Base-by-base conservation (phyloP, 805 yeast genomes). In the Barnettozyma californica region DNA sequence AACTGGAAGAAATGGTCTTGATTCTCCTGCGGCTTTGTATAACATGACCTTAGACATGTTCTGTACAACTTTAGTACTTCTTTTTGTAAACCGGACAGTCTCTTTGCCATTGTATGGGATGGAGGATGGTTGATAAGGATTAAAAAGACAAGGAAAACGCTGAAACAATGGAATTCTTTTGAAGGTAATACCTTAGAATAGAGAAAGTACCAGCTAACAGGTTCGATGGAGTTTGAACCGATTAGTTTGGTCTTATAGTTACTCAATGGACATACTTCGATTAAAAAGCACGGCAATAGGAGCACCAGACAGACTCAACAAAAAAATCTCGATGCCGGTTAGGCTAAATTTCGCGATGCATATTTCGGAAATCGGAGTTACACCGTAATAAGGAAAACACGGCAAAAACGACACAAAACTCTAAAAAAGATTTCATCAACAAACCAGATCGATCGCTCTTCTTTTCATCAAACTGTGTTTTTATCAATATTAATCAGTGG, bases 61-160 rank as follows among this genome's bases (percentile, higher is more conserved):
- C 83, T 68, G 60, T 78, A 78, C 10, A 78, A 58, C 42, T 67
- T 68, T 1, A 79, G 56, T 1, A 77, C 83, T 51, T 78, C 81
- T 51, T 69, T 76, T 53, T 78, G 83, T 29, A 78, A 60, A 1
- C 83, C 83, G 29, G 73, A 69, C 10, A 68, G 57, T 49, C 64
- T 65, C 47, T 57, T 63, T 33, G 50, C 53, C 35, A 47, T 55
- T 40, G 26, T 19, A 5, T 26, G 39, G 13, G 39, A 26, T 26
- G 29, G 5, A 8, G 8, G 25, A 23, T 23, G 25, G 25, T 23
- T 23, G 8, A 23, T 23, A 23, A 23, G 8, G 8, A 23, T 8
- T 5, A 23, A 23, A 5, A 23, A 23, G 25, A 23, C 5, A 23
- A 23, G 8, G 7, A 23, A 23, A 23, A 23, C 7, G 25, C 25